phyloP scores from a whole-genome alignment of 441 rosid genomes.

The Jatropha multifida region DNA sequence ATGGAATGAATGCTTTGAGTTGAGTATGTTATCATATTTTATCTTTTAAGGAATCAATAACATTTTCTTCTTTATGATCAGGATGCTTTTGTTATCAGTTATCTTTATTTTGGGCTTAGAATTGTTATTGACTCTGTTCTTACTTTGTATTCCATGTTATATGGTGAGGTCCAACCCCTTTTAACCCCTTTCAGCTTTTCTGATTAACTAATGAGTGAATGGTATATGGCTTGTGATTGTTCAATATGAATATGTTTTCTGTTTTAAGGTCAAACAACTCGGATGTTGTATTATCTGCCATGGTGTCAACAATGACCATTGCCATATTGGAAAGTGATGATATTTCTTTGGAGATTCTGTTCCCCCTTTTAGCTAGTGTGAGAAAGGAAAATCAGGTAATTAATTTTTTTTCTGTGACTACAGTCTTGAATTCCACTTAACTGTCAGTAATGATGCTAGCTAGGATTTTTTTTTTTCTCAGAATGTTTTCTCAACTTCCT shows the following conservation, averaged over 20 bases:
- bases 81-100: neutral
- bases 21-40: neutral
- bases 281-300: conserved; percentile 43
- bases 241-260: neutral
- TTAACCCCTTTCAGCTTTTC: neutral
- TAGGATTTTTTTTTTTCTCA: conserved; percentile 26
- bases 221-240: neutral
- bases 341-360: conserved; percentile 47
- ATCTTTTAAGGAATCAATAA: neutral
- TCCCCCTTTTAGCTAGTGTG: conserved; percentile 54
- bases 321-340: conserved; percentile 62
- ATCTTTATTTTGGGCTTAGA: neutral
- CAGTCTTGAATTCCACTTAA: conserved; percentile 17
- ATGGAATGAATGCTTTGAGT: neutral
- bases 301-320: conserved; percentile 65
- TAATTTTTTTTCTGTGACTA: neutral
- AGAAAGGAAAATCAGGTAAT: conserved; percentile 60
- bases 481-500: conserved; percentile 40
- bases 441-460: neutral
- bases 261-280: conserved; percentile 50
- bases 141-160: neutral
- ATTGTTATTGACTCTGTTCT: neutral
- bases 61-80: conserved; percentile 1
- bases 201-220: neutral
- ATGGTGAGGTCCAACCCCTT: neutral